phyloP scores from a whole-genome alignment of 202 grass and related monocot species.

The Brachypodium distachyon region DNA sequence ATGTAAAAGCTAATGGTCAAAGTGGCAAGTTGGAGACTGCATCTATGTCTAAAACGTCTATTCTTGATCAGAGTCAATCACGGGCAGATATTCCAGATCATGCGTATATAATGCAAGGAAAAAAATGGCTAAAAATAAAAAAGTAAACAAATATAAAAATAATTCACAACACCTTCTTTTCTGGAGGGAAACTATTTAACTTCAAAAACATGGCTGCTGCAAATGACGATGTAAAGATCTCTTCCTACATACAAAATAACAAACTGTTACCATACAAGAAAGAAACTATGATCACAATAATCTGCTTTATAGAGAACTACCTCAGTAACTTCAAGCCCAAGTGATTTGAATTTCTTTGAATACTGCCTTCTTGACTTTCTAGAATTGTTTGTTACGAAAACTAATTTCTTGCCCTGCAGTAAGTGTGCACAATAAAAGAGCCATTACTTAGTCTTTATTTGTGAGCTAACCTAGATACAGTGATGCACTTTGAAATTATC shows the following conservation, averaged over 20 bases:
- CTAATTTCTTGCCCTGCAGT: constrained; percentile 76
- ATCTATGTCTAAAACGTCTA: background rate
- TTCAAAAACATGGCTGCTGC: constrained; percentile 96
- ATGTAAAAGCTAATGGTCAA: background rate
- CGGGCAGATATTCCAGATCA: background rate
- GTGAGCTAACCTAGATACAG: background rate
- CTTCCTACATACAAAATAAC: constrained; percentile 54
- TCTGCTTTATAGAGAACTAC: constrained; percentile 25
- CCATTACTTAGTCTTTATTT: constrained; percentile 3
- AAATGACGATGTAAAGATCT: constrained; percentile 92
- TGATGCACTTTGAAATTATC: background rate
- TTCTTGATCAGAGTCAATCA: background rate
- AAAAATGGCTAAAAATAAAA: background rate
- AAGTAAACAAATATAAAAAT: background rate
- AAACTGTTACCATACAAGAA: constrained; percentile 12
- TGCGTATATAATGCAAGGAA: constrained; percentile 10
- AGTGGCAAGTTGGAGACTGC: background rate
- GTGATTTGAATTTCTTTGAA: constrained; percentile 69
- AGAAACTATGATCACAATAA: background rate
- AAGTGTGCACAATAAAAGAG: constrained; percentile 8
- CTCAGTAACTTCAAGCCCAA: constrained; percentile 88
- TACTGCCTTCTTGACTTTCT: constrained; percentile 84
- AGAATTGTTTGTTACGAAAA: constrained; percentile 95
- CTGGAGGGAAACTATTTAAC: constrained; percentile 60
- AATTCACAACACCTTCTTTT: constrained; percentile 70